These are phyloP conservation scores for Paramecium tetraurelia DNA, from an alignment of 73 alveolate genomes.

Conservation along the genomic window DNA sequence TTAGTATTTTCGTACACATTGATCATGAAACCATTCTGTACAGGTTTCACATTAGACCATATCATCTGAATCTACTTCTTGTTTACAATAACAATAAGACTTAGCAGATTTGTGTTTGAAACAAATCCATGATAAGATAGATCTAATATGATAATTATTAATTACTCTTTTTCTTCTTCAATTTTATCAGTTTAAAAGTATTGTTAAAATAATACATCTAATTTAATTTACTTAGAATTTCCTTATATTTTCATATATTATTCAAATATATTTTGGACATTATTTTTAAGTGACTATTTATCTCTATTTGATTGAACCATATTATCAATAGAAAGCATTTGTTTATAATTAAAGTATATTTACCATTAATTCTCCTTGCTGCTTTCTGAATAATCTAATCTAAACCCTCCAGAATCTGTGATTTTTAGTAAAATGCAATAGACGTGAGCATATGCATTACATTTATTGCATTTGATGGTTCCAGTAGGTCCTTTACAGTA, in stretches of 20 bases:
- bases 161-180: slow-evolving; percentile 39
- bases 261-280: not conserved
- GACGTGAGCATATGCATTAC: not conserved
- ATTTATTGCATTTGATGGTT: not conserved
- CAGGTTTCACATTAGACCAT: slow-evolving; percentile 28
- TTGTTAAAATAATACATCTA: not conserved
- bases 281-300: not conserved
- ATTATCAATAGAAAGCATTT: not conserved
- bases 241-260: not conserved
- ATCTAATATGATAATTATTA: not conserved
- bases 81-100: not conserved
- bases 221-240: not conserved
- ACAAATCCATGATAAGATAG: not conserved
- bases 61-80: not conserved
- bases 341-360: not conserved
- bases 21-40: slow-evolving; percentile 29
- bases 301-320: not conserved
- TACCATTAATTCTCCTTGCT: not conserved
- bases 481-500: not conserved
- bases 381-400: not conserved
- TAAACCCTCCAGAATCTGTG: not conserved
- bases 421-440: not conserved
- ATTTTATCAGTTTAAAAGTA: not conserved
- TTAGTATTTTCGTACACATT: not conserved
- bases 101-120: not conserved